Percentiles rank a stretch among this genome's conserved stretches.
phyloP scores from a whole-genome alignment of 2,329 filamentous ascomycete genomes.

The Epichloe sylvatica region DNA sequence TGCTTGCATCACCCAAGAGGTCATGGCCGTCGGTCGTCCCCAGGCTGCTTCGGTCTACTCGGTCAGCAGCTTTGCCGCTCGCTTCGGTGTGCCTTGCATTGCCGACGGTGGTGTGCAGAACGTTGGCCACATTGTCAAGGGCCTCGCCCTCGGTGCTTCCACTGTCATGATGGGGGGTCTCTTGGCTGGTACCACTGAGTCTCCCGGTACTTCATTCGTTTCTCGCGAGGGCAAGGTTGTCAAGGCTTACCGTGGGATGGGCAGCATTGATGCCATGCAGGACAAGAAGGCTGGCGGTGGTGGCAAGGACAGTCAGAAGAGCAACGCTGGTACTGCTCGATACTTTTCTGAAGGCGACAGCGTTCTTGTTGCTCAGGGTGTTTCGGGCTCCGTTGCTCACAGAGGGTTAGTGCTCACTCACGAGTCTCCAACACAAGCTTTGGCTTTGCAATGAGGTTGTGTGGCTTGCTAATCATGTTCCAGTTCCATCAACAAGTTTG shows the following conservation, averaged over 20 bases:
- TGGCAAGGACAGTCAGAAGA: slow-evolving; percentile 57
- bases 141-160: slow-evolving; percentile 81
- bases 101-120: slow-evolving; percentile 97
- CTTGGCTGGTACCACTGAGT: slow-evolving; percentile 92
- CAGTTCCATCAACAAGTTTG: slow-evolving; percentile 79
- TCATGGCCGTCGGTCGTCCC: slow-evolving; percentile 96
- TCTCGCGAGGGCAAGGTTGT: slow-evolving; percentile 94
- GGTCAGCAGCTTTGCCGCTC: slow-evolving; percentile 76
- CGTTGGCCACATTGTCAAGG: slow-evolving; percentile 97
- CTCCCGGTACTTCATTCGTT: slow-evolving; percentile 90
- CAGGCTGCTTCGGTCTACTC: slow-evolving; percentile 88
- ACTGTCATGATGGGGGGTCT: slow-evolving; percentile 99
- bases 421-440: neutral
- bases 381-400: slow-evolving; percentile 73
- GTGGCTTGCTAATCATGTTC: slow-evolving; percentile 17
- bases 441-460: neutral
- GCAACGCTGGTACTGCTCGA: slow-evolving; percentile 88
- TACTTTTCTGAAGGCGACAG: slow-evolving; percentile 98
- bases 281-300: slow-evolving; percentile 85
- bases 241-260: slow-evolving; percentile 99
- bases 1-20: slow-evolving; percentile 97
- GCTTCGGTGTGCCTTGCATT: slow-evolving; percentile 94
- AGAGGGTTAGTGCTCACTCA: slow-evolving; percentile 36
- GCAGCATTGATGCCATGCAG: slow-evolving; percentile 97
- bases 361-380: slow-evolving; percentile 90